phyloP scores from a whole-genome alignment of 2,329 filamentous ascomycete species.

The Exserohilum rostratum region DNA sequence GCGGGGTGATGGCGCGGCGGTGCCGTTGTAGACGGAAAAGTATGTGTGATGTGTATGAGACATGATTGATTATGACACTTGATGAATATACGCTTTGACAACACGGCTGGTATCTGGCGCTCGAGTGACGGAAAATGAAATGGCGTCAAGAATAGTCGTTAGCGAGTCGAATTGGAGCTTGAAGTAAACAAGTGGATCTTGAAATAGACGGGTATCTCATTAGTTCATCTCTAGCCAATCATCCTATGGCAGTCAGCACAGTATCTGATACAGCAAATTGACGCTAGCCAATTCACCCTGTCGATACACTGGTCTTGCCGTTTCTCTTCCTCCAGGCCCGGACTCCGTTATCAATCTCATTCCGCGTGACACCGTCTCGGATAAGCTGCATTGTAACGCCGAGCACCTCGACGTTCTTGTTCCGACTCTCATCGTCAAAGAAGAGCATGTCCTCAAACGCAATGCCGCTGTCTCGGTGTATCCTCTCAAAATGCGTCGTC shows the following conservation, averaged over 20 bases:
- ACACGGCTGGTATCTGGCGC: too few species aligned
- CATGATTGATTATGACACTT: too few species aligned
- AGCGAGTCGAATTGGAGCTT: too few species aligned
- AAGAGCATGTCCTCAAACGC: constrained; percentile 87
- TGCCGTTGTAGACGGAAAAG: constrained; percentile 49
- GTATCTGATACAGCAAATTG: neutral
- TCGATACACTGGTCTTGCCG: constrained; percentile 48
- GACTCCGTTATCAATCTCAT: constrained; percentile 80
- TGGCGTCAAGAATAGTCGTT: neutral
- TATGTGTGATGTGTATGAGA: neutral
- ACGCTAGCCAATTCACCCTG: neutral
- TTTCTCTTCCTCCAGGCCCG: constrained; percentile 79
- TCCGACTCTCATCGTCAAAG: constrained; percentile 90
- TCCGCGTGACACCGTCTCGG: constrained; percentile 75
- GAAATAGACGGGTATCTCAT: neutral
- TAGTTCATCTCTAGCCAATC: too few species aligned
- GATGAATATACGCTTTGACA: neutral
- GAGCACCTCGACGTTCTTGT: constrained; percentile 78
- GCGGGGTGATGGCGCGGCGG: constrained; percentile 79
- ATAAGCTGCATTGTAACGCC: constrained; percentile 88
- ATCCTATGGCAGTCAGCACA: neutral
- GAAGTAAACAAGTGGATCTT: neutral
- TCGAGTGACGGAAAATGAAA: too few species aligned
- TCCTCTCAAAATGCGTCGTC: constrained; percentile 78
- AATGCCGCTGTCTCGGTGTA: constrained; percentile 74